Percentiles rank a stretch among this genome's conserved stretches.
Conservation (phyloP, 352 stramenopile genomes). For the Phytophthora uliginosa region DNA sequence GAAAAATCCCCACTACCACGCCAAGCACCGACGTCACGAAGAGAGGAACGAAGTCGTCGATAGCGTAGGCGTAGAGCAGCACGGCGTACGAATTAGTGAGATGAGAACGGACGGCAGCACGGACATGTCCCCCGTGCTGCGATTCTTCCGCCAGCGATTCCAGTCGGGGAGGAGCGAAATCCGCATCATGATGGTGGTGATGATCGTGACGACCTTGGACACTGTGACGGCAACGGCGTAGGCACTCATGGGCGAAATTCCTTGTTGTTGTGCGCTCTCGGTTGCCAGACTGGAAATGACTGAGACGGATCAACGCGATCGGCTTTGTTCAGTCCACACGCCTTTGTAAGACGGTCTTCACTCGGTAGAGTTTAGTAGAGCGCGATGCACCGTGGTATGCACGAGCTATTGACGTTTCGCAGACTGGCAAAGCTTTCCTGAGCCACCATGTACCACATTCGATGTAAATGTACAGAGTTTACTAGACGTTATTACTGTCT, state of each 20-base stretch:
- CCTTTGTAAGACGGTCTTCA: background rate
- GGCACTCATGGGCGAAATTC: constrained; percentile 7
- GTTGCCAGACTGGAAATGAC: background rate
- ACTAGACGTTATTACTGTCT: background rate
- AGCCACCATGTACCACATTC: background rate
- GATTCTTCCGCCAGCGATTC: constrained; percentile 43
- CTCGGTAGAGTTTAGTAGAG: background rate
- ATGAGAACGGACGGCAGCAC: constrained; percentile 43
- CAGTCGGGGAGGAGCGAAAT: constrained; percentile 42
- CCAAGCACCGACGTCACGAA: constrained; percentile 53
- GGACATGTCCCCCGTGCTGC: constrained; percentile 43
- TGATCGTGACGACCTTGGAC: constrained; percentile 38
- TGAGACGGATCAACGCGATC: background rate
- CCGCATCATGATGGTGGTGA: constrained; percentile 38
- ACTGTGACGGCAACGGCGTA: constrained; percentile 28
- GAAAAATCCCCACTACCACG: constrained; percentile 39
- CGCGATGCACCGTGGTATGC: background rate
- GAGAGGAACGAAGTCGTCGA: constrained; percentile 57
- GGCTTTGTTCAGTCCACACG: background rate
- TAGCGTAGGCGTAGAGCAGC: constrained; percentile 58
- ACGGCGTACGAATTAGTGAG: constrained; percentile 39
- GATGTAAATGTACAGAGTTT: too few relatives aligned
- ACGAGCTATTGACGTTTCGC: background rate
- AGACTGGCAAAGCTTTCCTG: background rate
- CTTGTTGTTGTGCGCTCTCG: background rate